Percentiles rank a stretch among this genome's conserved stretches.
These are phyloP conservation scores for Aspergillus arachidicola DNA, from an alignment of 2,329 filamentous ascomycete genomes.

Conservation along the genomic window DNA sequence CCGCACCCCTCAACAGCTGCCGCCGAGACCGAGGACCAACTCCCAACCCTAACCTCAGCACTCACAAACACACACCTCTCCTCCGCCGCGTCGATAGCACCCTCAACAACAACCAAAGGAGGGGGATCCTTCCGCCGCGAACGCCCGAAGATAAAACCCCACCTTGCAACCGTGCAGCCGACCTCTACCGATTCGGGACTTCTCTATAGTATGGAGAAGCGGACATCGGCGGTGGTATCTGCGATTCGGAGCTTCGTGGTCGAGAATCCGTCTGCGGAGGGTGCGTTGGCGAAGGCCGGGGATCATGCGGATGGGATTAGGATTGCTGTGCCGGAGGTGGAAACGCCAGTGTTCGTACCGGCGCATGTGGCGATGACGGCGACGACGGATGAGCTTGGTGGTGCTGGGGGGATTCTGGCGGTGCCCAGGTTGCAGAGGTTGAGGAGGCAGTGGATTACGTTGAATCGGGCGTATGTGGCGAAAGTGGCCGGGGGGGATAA, in stretches of 20 bases:
- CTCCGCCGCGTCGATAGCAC: constrained; percentile 31
- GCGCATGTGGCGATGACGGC: constrained; percentile 38
- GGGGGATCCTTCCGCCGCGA: constrained; percentile 16
- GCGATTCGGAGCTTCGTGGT: constrained; percentile 46
- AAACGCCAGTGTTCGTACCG: constrained; percentile 39
- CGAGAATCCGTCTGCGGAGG: constrained; percentile 40
- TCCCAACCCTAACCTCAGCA: constrained; percentile 19
- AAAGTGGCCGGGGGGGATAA: constrained; percentile 20
- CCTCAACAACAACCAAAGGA: constrained; percentile 26
- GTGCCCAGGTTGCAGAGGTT: constrained; percentile 48
- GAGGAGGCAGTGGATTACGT: constrained; percentile 49
- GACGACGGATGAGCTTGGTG: constrained; percentile 46
- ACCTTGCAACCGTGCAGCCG: constrained; percentile 48
- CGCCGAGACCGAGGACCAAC: constrained; percentile 8
- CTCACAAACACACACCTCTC: constrained; percentile 23
- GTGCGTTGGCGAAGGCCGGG: constrained; percentile 34
- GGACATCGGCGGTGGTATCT: constrained; percentile 44
- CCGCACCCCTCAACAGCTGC: constrained; percentile 28
- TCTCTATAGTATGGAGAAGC: constrained; percentile 48
- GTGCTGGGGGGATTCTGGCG: constrained; percentile 43
- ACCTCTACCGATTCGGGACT: constrained; percentile 42
- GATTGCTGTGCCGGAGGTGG: constrained; percentile 37
- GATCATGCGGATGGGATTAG: constrained; percentile 31
- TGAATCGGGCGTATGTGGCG: constrained; percentile 46
- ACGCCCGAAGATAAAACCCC: constrained; percentile 38